These are phyloP conservation scores for Colletotrichum eleusines DNA, from an alignment of 2,329 filamentous ascomycete genomes.

Conservation along the genomic window DNA sequence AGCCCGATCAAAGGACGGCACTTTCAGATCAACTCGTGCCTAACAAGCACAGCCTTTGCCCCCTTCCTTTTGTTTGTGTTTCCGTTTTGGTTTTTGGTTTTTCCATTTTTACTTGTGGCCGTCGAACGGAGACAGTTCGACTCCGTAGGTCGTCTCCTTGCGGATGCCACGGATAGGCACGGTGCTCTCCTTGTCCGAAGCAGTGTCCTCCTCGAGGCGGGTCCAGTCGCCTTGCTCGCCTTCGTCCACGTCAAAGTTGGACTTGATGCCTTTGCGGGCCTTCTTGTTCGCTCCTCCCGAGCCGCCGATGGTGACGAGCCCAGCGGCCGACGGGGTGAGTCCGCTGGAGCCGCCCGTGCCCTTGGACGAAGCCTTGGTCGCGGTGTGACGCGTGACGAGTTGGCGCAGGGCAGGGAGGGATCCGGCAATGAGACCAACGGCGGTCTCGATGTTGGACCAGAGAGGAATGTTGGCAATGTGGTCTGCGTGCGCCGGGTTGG, in stretches of 20 bases:
- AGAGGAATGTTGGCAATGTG: conserved; percentile 42
- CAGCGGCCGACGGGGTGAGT: conserved; percentile 11
- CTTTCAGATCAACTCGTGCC: neutral
- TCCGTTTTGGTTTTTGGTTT: too few relatives aligned
- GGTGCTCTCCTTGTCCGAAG: conserved; percentile 41
- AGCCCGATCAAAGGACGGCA: neutral
- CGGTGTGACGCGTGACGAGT: conserved; percentile 18
- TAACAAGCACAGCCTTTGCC: neutral
- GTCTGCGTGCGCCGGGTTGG: conserved; percentile 27
- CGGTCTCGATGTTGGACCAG: conserved; percentile 44
- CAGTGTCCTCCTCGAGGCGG: conserved; percentile 39
- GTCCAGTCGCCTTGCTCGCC: conserved; percentile 40
- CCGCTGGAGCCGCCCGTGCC: conserved; percentile 25
- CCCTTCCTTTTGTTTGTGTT: too few relatives aligned
- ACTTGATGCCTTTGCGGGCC: conserved; percentile 34
- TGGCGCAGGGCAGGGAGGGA: conserved; percentile 42
- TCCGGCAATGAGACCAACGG: conserved; percentile 42
- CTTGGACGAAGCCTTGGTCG: neutral
- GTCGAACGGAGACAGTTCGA: conserved; percentile 12
- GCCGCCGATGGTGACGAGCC: conserved; percentile 40
- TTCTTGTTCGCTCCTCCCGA: conserved; percentile 30
- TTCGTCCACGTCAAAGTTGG: conserved; percentile 26
- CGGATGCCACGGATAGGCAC: conserved; percentile 39
- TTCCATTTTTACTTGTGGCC: neutral
- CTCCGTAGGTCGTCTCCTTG: conserved; percentile 31